Conservation (phyloP, 2,329 filamentous ascomycete genomes). For the Chaetomiaceae sp. region DNA sequence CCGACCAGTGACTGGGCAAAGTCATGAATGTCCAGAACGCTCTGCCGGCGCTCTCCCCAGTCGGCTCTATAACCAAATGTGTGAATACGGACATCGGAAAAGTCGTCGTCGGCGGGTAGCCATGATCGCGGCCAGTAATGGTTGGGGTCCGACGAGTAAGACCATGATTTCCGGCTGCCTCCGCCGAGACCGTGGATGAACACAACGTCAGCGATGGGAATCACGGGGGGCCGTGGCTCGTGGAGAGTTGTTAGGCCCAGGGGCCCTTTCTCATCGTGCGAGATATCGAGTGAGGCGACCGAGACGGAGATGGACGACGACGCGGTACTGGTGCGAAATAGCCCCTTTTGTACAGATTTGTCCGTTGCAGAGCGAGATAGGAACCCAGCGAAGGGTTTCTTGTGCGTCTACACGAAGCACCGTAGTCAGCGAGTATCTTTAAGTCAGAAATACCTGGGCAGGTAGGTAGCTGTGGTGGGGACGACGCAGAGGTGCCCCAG, state of each 20-base stretch:
- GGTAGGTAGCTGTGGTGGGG: too few relatives aligned
- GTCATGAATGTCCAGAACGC: conserved; percentile 30
- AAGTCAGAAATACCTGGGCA: too few relatives aligned
- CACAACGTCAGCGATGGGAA: conserved; percentile 28
- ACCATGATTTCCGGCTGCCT: conserved; percentile 36
- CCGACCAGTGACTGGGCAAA: conserved; percentile 34
- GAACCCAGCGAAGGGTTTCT: too few relatives aligned
- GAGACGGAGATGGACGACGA: too few relatives aligned
- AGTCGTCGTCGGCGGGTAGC: conserved; percentile 32
- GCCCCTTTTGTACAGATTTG: too few relatives aligned
- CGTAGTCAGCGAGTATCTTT: too few relatives aligned
- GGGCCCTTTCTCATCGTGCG: conserved; percentile 14
- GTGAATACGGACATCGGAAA: conserved; percentile 32
- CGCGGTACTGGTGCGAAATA: too few relatives aligned
- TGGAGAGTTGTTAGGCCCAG: conserved; percentile 23
- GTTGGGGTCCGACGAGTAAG: conserved; percentile 23
- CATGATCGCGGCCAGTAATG: conserved; percentile 37
- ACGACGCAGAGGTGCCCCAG: too few relatives aligned
- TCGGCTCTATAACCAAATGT: conserved; percentile 37
- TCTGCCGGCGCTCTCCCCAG: conserved; percentile 26
- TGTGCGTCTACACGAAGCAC: too few relatives aligned
- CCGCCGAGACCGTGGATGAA: conserved; percentile 42
- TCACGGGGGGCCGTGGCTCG: conserved; percentile 10
- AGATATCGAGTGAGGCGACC: too few relatives aligned
- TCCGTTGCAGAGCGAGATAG: too few relatives aligned